Base-by-base conservation (phyloP, 2,329 filamentous ascomycete genomes). In the Madurella mycetomatis region DNA sequence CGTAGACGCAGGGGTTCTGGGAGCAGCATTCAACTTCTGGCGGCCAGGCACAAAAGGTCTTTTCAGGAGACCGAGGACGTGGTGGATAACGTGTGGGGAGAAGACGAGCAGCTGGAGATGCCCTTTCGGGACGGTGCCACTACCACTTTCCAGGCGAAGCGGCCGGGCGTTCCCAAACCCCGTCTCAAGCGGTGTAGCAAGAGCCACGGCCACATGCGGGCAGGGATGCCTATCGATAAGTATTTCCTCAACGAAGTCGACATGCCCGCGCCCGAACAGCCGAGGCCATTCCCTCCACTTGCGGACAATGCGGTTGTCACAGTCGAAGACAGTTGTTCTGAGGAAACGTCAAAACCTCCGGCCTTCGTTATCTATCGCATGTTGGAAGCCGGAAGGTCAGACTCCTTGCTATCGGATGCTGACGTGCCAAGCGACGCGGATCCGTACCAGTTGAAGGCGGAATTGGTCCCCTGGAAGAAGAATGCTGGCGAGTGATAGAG, bases 1-100 rank as follows among this genome's bases (percentile, higher is more conserved):
- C 69, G 72, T 8, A 69, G 74, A 51, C 74, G 80, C 3, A 71
- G 79, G 18, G 77, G 74, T 1, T 82, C 79, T 0, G 78, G 73
- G 4, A 75, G 78, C 41, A 81, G 74, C 56, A 62, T 82, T 1
- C 71, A 73, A 39, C 65, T 74, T 9, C 55, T 72, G 8, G 68
- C 69, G 0, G 64, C 56, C 4, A 47, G 69, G 16, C 70, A 70
- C 18, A 65, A 66, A 16, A 71, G 69, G 30, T 52, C 71, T 11
- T 57, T 71, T 3, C 62, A 67, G 47, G 67, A 69, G 12, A 65
- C 72, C 0, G 73, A 76, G 12, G 67, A 69, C 8, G 66, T 67
- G 13, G 61, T 60, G n/a, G 65, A 66, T 17, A 60, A 65, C 3
- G 12, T 64, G 18, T 60, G 59, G 1, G 66, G 66, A 12, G 60